phyloP scores from a whole-genome alignment of 768 basidiomycete genomes.

The Boletellus ananas region DNA sequence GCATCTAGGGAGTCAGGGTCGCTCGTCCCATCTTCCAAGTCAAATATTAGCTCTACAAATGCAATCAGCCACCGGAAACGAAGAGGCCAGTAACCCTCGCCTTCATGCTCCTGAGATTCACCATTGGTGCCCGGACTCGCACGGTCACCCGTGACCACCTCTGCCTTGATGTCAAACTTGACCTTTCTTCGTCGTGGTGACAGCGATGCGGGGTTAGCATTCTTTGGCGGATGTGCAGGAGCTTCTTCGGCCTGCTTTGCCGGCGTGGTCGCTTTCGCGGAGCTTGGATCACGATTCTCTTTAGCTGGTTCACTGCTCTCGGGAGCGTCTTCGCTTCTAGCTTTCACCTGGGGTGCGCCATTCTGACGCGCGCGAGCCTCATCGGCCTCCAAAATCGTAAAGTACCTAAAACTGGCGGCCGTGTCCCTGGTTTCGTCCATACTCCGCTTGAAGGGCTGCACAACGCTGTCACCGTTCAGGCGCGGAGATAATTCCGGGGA shows the following conservation, averaged over 20 bases:
- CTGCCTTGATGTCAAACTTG: slow-evolving; percentile 67
- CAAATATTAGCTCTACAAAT: slow-evolving; percentile 62
- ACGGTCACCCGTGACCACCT: slow-evolving; percentile 44
- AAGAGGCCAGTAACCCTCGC: slow-evolving; percentile 31
- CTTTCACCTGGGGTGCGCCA: neutral
- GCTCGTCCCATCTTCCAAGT: slow-evolving; percentile 54
- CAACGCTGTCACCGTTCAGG: slow-evolving; percentile 23
- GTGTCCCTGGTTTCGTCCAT: slow-evolving; percentile 46
- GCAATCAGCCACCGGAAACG: slow-evolving; percentile 3
- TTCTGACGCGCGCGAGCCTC: slow-evolving; percentile 28
- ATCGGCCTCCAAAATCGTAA: slow-evolving; percentile 42
- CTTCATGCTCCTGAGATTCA: slow-evolving; percentile 40
- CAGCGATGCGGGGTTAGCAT: slow-evolving; percentile 21
- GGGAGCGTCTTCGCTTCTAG: slow-evolving; percentile 10
- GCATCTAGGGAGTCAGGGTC: slow-evolving; percentile 30
- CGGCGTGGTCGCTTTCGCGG: slow-evolving; percentile 8
- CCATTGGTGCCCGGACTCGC: slow-evolving; percentile 32
- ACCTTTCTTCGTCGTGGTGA: slow-evolving; percentile 56
- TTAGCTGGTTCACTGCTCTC: slow-evolving; percentile 5
- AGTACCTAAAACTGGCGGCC: slow-evolving; percentile 46
- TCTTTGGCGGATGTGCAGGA: slow-evolving; percentile 14
- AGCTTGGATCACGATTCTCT: slow-evolving; percentile 10
- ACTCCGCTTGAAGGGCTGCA: slow-evolving; percentile 40
- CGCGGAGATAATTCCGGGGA: slow-evolving; percentile 21
- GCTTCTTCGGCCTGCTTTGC: slow-evolving; percentile 10